Evolutionary conservation across 73 alveolate species (phyloP), one percentile per base, ranked within the genome.

Genomic region (Paramecium caudatum): DNA sequence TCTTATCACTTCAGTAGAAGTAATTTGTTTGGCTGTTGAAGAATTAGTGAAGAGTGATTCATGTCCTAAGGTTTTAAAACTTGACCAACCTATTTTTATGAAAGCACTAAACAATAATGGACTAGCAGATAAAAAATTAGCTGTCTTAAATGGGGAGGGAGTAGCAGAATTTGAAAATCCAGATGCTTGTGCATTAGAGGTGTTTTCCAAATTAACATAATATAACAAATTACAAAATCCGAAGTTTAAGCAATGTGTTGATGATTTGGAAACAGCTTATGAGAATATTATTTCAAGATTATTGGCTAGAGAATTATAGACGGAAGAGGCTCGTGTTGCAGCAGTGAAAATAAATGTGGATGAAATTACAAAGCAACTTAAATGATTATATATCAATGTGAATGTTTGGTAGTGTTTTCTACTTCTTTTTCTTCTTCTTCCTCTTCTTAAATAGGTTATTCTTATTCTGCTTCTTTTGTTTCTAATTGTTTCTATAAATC

Each of bases 291-390:
- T 49, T 49, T 19, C 17, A 49, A 55, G 30, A 55, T 27, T 55
- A 19, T 23, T 19, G 30, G 30, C 23, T 1, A 23, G 30, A 23
- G 46, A 23, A 23, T 12, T 55, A 49, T 30, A 49, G 17, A 21
- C 70, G 25, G 70, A 49, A 49, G 25, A 34, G 5, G 70, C 70
- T 21, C 17, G 30, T 21, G 25, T 13, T 16, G 70, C 70, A 4
- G 17, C 70, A 49, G 23, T 34, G 23, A 55, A 55, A 27, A 55
- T 55, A 55, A 43, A 55, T 55, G 12, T 55, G 3, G 45, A 55
- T 55, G 80, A 55, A 55, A 55, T 55, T 19, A 55, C 30, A 55
- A 55, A 23, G 17, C 23, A 55, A 55, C 45, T 55, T 55, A 55
- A 21, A 55, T 55, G 80, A 55, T 27, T 55, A 12, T 55, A n/a